Conservation (phyloP, 768 basidiomycete species). For the Kwoniella botswanensis region DNA sequence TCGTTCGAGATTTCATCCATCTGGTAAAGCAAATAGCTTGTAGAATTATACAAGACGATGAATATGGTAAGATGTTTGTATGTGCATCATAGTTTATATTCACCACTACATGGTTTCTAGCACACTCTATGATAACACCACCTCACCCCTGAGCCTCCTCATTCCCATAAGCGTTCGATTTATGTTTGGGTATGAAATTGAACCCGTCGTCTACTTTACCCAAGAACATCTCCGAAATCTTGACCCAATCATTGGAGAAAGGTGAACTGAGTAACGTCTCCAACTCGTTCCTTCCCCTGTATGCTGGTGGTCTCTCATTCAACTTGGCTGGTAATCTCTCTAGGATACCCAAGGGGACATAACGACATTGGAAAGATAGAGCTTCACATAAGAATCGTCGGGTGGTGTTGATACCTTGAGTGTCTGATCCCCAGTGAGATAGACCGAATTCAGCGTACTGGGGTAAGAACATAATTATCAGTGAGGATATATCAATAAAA, state of each 20-base stretch:
- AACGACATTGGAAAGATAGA: constrained; percentile 94
- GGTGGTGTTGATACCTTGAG: constrained; percentile 80
- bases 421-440: constrained; percentile 64
- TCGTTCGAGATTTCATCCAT: background rate
- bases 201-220: constrained; percentile 83
- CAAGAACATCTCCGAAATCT: constrained; percentile 92
- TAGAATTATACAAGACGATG: no score
- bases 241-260: constrained; percentile 58
- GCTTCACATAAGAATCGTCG: constrained; percentile 94
- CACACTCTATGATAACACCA: background rate
- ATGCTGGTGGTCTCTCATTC: constrained; percentile 89
- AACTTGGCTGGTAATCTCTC: constrained; percentile 78
- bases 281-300: constrained; percentile 83
- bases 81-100: no score
- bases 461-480: background rate
- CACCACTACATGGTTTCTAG: no score
- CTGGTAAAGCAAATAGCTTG: background rate
- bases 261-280: constrained; percentile 44
- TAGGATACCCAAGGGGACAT: constrained; percentile 89
- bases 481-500: background rate
- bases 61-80: no score
- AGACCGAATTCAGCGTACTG: constrained; percentile 88
- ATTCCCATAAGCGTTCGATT: constrained; percentile 70
- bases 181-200: constrained; percentile 90
- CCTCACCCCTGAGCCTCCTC: constrained; percentile 56